A percentile compares a stretch with the other conserved stretches of the same genome.
These are phyloP conservation scores for Sphaerulina populicola DNA, from an alignment of 2,329 filamentous ascomycete genomes.

Conservation along the genomic window DNA sequence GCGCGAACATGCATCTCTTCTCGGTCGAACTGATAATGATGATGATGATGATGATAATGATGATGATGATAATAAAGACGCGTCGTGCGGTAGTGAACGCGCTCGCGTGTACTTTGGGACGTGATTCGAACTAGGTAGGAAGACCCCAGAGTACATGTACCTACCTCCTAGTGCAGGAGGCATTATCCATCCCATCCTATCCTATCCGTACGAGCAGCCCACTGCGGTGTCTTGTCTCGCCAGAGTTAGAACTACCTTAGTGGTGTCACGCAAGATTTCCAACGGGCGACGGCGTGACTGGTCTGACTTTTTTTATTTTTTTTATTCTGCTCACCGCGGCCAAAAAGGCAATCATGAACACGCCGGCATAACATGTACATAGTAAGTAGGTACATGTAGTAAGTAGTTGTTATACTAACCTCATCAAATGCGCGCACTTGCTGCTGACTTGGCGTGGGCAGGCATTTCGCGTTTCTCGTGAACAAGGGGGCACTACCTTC, in stretches of 20 bases:
- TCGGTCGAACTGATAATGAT: no score
- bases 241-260: not conserved
- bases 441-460: conserved; percentile 7
- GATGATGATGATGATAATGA: no score
- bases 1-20: conserved; percentile 1
- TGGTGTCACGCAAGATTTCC: not conserved
- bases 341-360: not conserved
- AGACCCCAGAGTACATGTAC: conserved; percentile 3
- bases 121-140: not conserved
- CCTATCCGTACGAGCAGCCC: not conserved
- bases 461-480: conserved; percentile 6
- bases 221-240: not conserved
- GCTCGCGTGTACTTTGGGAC: conserved; percentile 2
- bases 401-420: no score
- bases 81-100: not conserved
- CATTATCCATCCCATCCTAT: no score
- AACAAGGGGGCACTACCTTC: not conserved
- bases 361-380: not conserved
- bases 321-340: not conserved
- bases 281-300: not conserved
- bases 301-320: not conserved
- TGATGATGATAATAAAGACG: not conserved
- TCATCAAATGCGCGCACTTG: not conserved
- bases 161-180: not conserved
- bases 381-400: no score